Evolutionary conservation across 2,329 filamentous ascomycete species (phyloP), one percentile per base, ranked within the genome.

Genomic region (Fusarium sp.): DNA sequence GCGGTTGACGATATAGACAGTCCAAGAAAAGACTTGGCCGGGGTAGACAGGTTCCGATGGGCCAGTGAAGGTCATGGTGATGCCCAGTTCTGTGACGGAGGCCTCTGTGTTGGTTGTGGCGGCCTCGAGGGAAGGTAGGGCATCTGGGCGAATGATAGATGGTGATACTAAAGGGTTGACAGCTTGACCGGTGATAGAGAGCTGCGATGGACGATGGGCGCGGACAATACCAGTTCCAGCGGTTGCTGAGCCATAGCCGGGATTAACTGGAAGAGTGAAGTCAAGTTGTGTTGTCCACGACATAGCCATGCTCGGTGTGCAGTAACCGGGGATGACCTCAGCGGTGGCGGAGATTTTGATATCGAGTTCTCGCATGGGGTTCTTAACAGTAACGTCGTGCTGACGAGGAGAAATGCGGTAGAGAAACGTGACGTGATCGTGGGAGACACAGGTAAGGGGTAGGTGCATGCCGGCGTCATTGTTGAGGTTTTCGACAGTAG

Each of bases 1-100:
- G 47, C 90, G 87, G 76, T 95, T 96, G 67, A 93, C 90, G 36
- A 94, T 88, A 73, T 93, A 91, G 17, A 94, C 84, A 33, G 85
- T 86, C 89, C 92, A 93, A 39, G 82, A 81, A 76, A 96, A 94
- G 48, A 88, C 82, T 43, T 91, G 84, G 36, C 90, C 90, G 0
- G 88, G 85, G 58, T 82, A 83, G 23, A 92, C 82, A 52, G 84
- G 82, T 21, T 78, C 73, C 14, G 77, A 62, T 33, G 91, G 90
- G 0, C 86, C 88, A 8, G 85, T 87, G 74, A 96, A 90, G 39
- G 90, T 93, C 80, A 95, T 88, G 35, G 90, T 92, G 58, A 95
- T 86, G 59, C 91, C 91, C 49, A 92, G 87, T 60, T 90, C 85
- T 5, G 85, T 84, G 37, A 87, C 75, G 49, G 80, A 72, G 45